These are phyloP conservation scores for Gonium pectorale DNA, from an alignment of 139 green algal genomes.

Conservation along the genomic window DNA sequence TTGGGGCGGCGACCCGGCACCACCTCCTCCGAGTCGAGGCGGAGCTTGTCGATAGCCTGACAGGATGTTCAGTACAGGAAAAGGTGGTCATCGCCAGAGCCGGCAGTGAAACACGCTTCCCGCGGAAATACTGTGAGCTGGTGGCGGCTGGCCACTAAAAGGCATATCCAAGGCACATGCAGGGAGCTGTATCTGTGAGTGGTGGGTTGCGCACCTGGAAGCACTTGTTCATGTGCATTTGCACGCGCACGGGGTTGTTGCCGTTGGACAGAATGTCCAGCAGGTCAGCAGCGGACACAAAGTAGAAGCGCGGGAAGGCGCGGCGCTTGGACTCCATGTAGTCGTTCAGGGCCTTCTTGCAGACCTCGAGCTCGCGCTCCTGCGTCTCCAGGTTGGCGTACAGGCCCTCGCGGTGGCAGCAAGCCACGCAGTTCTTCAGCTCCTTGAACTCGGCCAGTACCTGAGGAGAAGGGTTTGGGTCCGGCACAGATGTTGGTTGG, in stretches of 20 bases:
- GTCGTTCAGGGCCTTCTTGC: slow-evolving; percentile 87
- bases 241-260: slow-evolving; percentile 83
- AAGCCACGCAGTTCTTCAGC: slow-evolving; percentile 81
- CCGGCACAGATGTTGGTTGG: no score
- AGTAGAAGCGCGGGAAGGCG: slow-evolving; percentile 90
- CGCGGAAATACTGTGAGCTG: no score
- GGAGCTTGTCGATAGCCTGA: slow-evolving; percentile 89
- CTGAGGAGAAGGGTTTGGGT: neutral
- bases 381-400: slow-evolving; percentile 85
- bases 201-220: slow-evolving; percentile 78
- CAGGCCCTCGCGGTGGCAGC: slow-evolving; percentile 82
- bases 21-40: slow-evolving; percentile 77
- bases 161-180: neutral
- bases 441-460: slow-evolving; percentile 64
- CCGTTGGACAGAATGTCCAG: slow-evolving; percentile 90
- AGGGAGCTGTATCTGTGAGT: neutral
- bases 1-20: slow-evolving; percentile 70
- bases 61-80: no score
- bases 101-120: no score
- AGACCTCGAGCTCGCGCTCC: slow-evolving; percentile 76
- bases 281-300: slow-evolving; percentile 86
- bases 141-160: neutral
- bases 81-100: no score
- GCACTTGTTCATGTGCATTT: slow-evolving; percentile 92
- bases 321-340: slow-evolving; percentile 90